A percentile compares a stretch with the other conserved stretches of the same genome.
phyloP scores from a whole-genome alignment of 2,329 filamentous ascomycete species.

The Pseudofabraea citricarpa region DNA sequence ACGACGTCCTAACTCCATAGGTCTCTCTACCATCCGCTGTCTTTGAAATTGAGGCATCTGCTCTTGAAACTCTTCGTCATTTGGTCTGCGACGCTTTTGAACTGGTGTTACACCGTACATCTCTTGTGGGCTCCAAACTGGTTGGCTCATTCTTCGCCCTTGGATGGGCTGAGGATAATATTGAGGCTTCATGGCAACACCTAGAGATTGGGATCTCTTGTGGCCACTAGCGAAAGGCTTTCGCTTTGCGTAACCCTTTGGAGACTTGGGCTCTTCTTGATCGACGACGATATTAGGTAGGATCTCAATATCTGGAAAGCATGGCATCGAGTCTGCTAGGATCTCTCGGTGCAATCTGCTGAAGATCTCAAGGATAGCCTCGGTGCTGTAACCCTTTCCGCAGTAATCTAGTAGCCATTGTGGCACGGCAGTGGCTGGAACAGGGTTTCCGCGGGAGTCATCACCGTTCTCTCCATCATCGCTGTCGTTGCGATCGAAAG shows the following conservation, averaged over 20 bases:
- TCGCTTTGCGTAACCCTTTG: constrained; percentile 23
- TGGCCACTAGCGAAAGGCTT: constrained; percentile 13
- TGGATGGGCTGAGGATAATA: constrained; percentile 5
- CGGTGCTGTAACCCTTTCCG: constrained; percentile 28
- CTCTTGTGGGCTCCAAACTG: constrained; percentile 8
- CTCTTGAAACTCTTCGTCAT: constrained; percentile 5
- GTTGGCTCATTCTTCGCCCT: constrained; percentile 16
- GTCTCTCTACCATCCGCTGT: constrained; percentile 4
- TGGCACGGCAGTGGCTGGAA: constrained; percentile 27
- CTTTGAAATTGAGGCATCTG: constrained; percentile 1
- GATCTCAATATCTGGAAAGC: constrained; percentile 35
- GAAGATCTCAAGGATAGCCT: constrained; percentile 31
- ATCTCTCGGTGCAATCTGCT: constrained; percentile 30
- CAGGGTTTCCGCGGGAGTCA: constrained; percentile 10
- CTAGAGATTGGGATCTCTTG: constrained; percentile 27
- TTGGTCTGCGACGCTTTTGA: constrained; percentile 18
- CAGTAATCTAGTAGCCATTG: constrained; percentile 26
- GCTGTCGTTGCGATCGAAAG: constrained; percentile 16
- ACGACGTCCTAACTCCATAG: constrained; percentile 8
- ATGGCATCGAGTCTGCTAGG: constrained; percentile 26
- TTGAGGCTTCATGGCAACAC: constrained; percentile 12
- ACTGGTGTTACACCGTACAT: constrained; percentile 5
- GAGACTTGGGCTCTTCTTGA: constrained; percentile 21
- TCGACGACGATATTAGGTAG: constrained; percentile 30
- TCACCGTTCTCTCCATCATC: constrained; percentile 21